These are phyloP conservation scores for Elsinoe ampelina DNA, from an alignment of 2,329 filamentous ascomycete genomes.

Conservation along the genomic window DNA sequence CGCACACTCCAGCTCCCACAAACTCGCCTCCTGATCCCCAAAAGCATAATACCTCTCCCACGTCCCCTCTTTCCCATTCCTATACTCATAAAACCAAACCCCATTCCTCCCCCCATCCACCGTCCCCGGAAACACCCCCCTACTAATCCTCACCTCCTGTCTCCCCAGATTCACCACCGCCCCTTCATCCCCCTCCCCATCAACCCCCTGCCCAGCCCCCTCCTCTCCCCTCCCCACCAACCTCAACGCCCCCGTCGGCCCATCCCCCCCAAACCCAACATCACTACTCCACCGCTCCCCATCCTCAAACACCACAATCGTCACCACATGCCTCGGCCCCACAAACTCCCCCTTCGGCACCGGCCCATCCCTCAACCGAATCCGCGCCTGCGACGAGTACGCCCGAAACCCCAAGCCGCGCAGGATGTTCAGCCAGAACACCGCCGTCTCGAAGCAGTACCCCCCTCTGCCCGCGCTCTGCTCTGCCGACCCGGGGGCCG, in stretches of 20 bases:
- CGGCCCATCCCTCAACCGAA: constrained; percentile 21
- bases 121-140: neutral
- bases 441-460: constrained; percentile 53
- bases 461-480: constrained; percentile 41
- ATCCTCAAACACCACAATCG: constrained; percentile 38
- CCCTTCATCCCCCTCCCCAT: neutral
- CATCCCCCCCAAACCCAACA: constrained; percentile 56
- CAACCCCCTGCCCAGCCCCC: neutral
- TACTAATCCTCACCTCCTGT: constrained; percentile 8
- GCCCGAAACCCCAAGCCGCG: constrained; percentile 42
- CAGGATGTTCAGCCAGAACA: constrained; percentile 43
- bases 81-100: constrained; percentile 56
- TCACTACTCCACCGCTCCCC: constrained; percentile 47
- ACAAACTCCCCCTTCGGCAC: constrained; percentile 19
- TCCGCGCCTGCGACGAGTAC: constrained; percentile 32
- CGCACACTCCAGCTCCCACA: constrained; percentile 48
- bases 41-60: constrained; percentile 39
- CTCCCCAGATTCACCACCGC: constrained; percentile 7
- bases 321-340: constrained; percentile 34
- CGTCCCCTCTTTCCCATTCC: constrained; percentile 26
- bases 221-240: constrained; percentile 25
- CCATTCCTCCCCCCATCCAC: constrained; percentile 22
- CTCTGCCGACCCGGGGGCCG: neutral
- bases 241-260: constrained; percentile 48
- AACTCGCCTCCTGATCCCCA: constrained; percentile 45